Evolutionary conservation across 2,329 filamentous ascomycete species (phyloP), one percentile per base, ranked within the genome.

Genomic region (Emericellopsis atlantica): DNA sequence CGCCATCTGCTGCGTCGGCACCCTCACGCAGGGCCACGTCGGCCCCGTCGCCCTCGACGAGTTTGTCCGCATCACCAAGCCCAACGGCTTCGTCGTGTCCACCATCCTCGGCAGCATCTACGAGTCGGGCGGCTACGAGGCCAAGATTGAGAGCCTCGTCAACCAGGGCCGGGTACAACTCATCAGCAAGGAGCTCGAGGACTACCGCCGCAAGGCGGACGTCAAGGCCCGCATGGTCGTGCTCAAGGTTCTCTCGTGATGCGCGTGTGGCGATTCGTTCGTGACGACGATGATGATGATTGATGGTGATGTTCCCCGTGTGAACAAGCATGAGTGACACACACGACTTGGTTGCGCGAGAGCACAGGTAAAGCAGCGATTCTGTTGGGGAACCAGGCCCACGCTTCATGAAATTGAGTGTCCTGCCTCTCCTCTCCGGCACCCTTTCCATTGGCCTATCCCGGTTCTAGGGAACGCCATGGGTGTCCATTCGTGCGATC

Each of bases 1-100:
- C 39, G 62, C 65, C 5, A 60, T 75, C 15, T 62, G 65, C 1
- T 76, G 72, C 54, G 64, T 68, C 21, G 72, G 72, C 22, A 75
- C 70, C 3, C 64, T 76, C 45, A 76, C 73, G 0, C 61, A 66
- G 40, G 70, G 69, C 10, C 72, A 76, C 45, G 65, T 76, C 31
- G 72, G 71, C 1, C 70, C 72, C 0, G 51, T 51, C 35, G 66
- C 66, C 4, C 48, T 76, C 33, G 51, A 58, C 18, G 72, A 76
- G 49, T 66, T 76, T 38, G 57, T 70, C 21, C 57, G 72, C 9
- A 51, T 76, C 4, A 56, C 64, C 24, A 69, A 66, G 53, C 57
- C 48, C 10, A 59, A 58, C 5, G 72, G 72, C 1, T 49, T 70
- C 31, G 51, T 75, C 21, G 65, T 72, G 29, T 67, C 68, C 2